phyloP scores from a whole-genome alignment of 371 early-diverging fungal genomes.

The Smittium culicis region DNA sequence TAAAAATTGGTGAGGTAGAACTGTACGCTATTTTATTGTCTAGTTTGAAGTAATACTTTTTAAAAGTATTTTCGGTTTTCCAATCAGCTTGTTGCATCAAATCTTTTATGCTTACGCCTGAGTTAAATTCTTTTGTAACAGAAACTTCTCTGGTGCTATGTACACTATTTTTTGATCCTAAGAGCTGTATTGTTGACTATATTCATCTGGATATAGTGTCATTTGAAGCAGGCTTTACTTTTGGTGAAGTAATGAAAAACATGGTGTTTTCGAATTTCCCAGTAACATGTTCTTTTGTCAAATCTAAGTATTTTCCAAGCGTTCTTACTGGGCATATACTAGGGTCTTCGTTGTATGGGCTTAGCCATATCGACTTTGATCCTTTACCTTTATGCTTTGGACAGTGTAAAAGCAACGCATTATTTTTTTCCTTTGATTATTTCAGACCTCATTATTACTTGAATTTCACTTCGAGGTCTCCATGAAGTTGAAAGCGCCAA shows the following conservation, averaged over 20 bases:
- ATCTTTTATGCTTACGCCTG: too few relatives aligned
- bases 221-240: background rate
- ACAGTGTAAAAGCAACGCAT: background rate
- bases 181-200: background rate
- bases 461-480: constrained; percentile 2
- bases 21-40: too few relatives aligned
- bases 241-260: background rate
- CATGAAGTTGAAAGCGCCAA: background rate
- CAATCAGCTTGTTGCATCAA: too few relatives aligned
- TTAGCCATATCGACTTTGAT: background rate
- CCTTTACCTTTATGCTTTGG: constrained; percentile 6
- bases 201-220: constrained; percentile 5
- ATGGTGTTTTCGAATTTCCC: background rate
- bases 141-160: constrained; percentile 6
- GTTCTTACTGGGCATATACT: constrained; percentile 5
- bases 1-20: too few relatives aligned
- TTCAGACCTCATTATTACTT: constrained; percentile 1
- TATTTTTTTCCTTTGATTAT: constrained; percentile 1
- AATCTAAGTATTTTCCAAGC: background rate
- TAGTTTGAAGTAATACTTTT: too few relatives aligned
- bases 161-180: background rate
- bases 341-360: background rate
- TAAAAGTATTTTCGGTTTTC: too few relatives aligned
- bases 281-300: constrained; percentile 1
- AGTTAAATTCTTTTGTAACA: background rate